Evolutionary conservation across 129 eudicot species (phyloP).

Genomic region (Solidago caesia): DNA sequence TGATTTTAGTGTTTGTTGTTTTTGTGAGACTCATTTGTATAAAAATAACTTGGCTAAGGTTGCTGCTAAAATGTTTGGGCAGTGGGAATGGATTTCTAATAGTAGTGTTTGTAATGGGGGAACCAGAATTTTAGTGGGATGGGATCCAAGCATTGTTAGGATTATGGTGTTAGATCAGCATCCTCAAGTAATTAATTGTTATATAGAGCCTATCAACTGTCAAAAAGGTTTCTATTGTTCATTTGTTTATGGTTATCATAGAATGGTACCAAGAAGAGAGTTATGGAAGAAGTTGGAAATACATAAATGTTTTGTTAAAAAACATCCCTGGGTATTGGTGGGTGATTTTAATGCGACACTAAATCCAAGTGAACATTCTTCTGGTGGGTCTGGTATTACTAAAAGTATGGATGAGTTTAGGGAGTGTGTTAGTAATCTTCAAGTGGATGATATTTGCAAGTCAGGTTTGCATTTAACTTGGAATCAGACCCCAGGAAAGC

Average conservation of each 20-base stretch:
- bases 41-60: too few species aligned
- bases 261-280: neutral
- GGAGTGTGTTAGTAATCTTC: neutral
- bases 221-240: neutral
- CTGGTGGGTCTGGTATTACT: neutral
- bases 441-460: neutral
- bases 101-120: neutral
- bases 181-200: neutral
- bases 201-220: neutral
- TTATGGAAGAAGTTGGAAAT: neutral
- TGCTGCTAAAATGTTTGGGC: neutral
- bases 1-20: too few species aligned
- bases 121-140: neutral
- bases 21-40: too few species aligned
- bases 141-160: neutral
- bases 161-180: neutral
- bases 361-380: neutral
- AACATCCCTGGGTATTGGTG: neutral
- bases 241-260: neutral
- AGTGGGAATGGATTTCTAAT: neutral
- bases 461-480: neutral
- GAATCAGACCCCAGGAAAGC: neutral
- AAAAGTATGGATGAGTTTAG: neutral
- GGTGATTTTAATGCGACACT: neutral
- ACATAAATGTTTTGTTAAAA: neutral